Evolutionary conservation across 345 rosid genomes (phyloP), one percentile per base, ranked within the genome.

Genomic region (Zanthoxylum bungeanum): DNA sequence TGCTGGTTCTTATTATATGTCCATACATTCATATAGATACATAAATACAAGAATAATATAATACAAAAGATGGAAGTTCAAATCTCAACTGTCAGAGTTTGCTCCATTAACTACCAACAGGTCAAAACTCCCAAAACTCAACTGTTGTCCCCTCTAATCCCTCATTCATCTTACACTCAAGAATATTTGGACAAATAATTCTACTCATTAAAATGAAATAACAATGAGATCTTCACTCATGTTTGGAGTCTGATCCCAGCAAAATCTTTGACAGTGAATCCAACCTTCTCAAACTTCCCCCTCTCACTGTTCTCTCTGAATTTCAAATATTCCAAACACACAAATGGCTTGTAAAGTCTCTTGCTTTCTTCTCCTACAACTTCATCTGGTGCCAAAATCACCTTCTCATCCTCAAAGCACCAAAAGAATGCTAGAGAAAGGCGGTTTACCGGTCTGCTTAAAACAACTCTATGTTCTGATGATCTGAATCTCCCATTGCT

Each of bases 261-360:
- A 40, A 82, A 82, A 62, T 80, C 83, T 64, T 76, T 85, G 17
- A 85, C 84, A 0, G 86, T 78, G 55, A 76, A 82, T 22, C 86
- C 79, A 60, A 78, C 84, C 78, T 70, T 78, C 17, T 85, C 84
- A 60, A 85, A 82, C 70, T 65, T 78, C 5, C 86, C 86, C 30
- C 46, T 74, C 34, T 71, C 86, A 42, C 55, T 76, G 31, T 62
- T 73, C 55, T 80, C 80, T 67, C 84, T 70, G 42, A 78, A 85
- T 39, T 64, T 78, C 70, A 85, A n/a, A 61, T 82, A 85, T 71
- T 78, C 78, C 9, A 44, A 75, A 55, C 84, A 85, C 52, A 80
- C 81, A 67, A 82, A 84, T 21, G 84, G 76, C 28, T 63, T 47
- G 37, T 77, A 80, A 19, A 70, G 71, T 53, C 80, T 73, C 40